phyloP scores from a whole-genome alignment of 768 basidiomycete genomes.

The Termitomyces sp. region DNA sequence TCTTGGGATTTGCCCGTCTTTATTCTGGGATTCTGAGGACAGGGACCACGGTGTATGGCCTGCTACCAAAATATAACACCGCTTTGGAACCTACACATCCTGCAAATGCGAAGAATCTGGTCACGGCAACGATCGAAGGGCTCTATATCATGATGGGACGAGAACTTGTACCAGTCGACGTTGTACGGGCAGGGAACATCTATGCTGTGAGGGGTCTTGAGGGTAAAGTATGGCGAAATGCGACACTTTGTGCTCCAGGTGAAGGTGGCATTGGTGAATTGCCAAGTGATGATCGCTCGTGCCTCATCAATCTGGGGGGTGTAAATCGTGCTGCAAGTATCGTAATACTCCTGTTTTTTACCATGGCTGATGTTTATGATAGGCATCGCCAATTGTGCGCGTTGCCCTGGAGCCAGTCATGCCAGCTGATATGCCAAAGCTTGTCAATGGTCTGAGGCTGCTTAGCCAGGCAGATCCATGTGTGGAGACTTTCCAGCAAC shows the following conservation, averaged over 20 bases:
- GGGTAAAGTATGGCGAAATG: conserved; percentile 86
- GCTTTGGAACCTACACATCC: conserved; percentile 59
- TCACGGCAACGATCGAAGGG: conserved; percentile 58
- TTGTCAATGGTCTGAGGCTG: conserved; percentile 81
- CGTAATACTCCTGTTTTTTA: neutral
- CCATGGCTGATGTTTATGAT: conserved; percentile 1
- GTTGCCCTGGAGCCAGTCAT: conserved; percentile 86
- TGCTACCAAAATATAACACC: conserved; percentile 84
- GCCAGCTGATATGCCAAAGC: conserved; percentile 83
- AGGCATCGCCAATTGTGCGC: conserved; percentile 90
- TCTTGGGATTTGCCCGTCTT: conserved; percentile 90
- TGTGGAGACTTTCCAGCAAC: conserved; percentile 95
- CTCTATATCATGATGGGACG: conserved; percentile 98
- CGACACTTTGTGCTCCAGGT: conserved; percentile 76
- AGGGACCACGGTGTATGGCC: conserved; percentile 60
- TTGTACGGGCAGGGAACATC: conserved; percentile 87
- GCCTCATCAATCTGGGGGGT: conserved; percentile 77
- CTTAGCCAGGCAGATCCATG: conserved; percentile 95
- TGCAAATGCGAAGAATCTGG: conserved; percentile 59
- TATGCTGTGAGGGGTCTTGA: conserved; percentile 90
- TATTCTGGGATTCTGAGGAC: conserved; percentile 82
- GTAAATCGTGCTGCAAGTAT: conserved; percentile 54
- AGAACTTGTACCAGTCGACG: conserved; percentile 79
- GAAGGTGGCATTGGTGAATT: conserved; percentile 33
- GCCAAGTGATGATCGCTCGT: conserved; percentile 33